Evolutionary conservation across 139 green algal genomes (phyloP).

Genomic region (Volvox reticuliferus): DNA sequence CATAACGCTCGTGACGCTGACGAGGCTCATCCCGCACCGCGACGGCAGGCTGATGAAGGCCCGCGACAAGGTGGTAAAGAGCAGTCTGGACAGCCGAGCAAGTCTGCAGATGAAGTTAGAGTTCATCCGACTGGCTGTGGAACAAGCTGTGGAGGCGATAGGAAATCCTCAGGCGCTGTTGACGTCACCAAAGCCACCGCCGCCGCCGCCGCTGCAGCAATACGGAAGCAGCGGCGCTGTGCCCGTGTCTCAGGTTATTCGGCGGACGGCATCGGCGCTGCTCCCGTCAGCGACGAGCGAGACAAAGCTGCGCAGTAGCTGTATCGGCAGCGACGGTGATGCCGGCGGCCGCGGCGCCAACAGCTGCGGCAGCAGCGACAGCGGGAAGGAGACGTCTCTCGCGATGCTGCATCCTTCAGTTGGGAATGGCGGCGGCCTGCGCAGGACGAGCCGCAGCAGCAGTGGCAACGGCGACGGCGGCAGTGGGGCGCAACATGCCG

Average conservation of each 20-base stretch:
- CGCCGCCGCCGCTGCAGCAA: neutral
- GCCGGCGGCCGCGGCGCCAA: too few relatives aligned
- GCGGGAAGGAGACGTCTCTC: neutral
- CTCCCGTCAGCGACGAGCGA: neutral
- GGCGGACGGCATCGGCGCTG: neutral
- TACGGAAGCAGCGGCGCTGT: neutral
- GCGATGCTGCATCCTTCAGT: neutral
- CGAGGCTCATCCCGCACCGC: too few relatives aligned
- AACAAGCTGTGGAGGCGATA: neutral
- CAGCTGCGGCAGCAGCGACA: neutral
- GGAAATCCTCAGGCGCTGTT: neutral
- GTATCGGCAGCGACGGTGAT: neutral
- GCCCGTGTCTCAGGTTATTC: neutral
- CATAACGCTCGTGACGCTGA: too few relatives aligned
- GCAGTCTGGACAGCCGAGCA: neutral
- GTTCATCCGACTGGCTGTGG: conserved; percentile 6
- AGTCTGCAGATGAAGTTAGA: conserved; percentile 24
- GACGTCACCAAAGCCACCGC: neutral
- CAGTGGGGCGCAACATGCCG: neutral
- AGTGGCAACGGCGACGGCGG: neutral
- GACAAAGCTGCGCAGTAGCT: neutral
- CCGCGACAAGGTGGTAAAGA: neutral
- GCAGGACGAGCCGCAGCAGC: neutral
- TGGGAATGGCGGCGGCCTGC: neutral
- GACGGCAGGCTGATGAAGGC: conserved; percentile 12